These are phyloP conservation scores for Phytophthora rubi DNA, from an alignment of 352 stramenopile genomes.

Conservation along the genomic window DNA sequence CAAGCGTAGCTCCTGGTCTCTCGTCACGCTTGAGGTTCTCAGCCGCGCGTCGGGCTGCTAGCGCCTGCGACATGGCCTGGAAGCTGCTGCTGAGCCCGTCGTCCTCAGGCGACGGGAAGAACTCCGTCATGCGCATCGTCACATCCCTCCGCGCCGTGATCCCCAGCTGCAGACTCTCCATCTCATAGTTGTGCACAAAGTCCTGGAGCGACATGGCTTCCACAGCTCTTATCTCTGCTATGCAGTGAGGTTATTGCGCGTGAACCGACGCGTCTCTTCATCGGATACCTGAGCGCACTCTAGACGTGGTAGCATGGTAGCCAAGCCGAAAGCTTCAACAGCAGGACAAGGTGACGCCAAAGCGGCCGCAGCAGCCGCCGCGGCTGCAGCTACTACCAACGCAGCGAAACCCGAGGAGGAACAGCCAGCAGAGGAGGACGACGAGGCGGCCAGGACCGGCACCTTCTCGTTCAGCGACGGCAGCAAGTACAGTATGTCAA, in stretches of 20 bases:
- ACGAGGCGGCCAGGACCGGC: slow-evolving; percentile 46
- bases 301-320: slow-evolving; percentile 10
- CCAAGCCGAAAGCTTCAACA: slow-evolving; percentile 31
- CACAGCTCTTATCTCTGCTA: neutral
- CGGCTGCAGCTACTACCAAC: slow-evolving; percentile 6
- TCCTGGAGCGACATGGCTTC: slow-evolving; percentile 62
- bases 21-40: slow-evolving; percentile 14
- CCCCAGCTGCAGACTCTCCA: slow-evolving; percentile 74
- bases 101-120: slow-evolving; percentile 49
- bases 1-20: slow-evolving; percentile 26
- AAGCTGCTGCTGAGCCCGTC: slow-evolving; percentile 41
- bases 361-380: slow-evolving; percentile 18
- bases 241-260: neutral
- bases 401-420: slow-evolving; percentile 36
- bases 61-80: slow-evolving; percentile 51
- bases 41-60: slow-evolving; percentile 45
- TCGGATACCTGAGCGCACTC: neutral
- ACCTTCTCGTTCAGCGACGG: slow-evolving; percentile 76
- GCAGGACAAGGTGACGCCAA: slow-evolving; percentile 35
- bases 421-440: slow-evolving; percentile 42
- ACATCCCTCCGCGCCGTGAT: slow-evolving; percentile 70
- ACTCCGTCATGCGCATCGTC: slow-evolving; percentile 48
- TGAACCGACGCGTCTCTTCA: slow-evolving; percentile 37
- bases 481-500: slow-evolving; percentile 56
- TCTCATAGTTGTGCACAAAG: slow-evolving; percentile 78